Conservation (phyloP, 805 yeast genomes). For the Wickerhamomyces xylosicus region DNA sequence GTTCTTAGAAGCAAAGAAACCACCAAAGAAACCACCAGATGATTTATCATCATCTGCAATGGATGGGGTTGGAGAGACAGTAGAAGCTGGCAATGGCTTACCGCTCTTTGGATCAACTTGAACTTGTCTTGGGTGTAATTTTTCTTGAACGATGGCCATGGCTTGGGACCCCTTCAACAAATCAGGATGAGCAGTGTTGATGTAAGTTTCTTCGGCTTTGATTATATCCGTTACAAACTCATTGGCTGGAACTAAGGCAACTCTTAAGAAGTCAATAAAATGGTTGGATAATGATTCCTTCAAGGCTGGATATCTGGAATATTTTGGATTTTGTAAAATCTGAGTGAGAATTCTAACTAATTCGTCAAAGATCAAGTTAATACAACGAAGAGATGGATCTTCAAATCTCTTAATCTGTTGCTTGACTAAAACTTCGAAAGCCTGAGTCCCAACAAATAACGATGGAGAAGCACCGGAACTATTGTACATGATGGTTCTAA, state of each 20-base stretch:
- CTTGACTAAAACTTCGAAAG: constrained; percentile 90
- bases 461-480: constrained; percentile 96
- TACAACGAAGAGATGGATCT: constrained; percentile 86
- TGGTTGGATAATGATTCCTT: constrained; percentile 78
- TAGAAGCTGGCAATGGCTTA: constrained; percentile 44
- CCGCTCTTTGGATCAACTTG: constrained; percentile 87
- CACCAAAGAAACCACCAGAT: constrained; percentile 82
- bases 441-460: constrained; percentile 92
- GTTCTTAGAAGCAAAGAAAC: constrained; percentile 85
- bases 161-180: constrained; percentile 92
- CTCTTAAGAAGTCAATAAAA: constrained; percentile 72
- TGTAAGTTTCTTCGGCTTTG: constrained; percentile 81
- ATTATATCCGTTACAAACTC: constrained; percentile 78
- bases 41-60: constrained; percentile 28
- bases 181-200: constrained; percentile 97
- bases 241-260: constrained; percentile 75
- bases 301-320: constrained; percentile 81
- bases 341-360: constrained; percentile 83
- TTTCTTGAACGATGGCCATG: constrained; percentile 84
- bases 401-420: constrained; percentile 91
- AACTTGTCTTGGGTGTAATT: constrained; percentile 59
- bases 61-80: constrained; percentile 23
- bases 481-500: constrained; percentile 93
- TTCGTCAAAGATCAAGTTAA: constrained; percentile 87
- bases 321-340: constrained; percentile 71